These are phyloP conservation scores for Ogataea pini DNA, from an alignment of 805 yeast species.

Conservation along the genomic window DNA sequence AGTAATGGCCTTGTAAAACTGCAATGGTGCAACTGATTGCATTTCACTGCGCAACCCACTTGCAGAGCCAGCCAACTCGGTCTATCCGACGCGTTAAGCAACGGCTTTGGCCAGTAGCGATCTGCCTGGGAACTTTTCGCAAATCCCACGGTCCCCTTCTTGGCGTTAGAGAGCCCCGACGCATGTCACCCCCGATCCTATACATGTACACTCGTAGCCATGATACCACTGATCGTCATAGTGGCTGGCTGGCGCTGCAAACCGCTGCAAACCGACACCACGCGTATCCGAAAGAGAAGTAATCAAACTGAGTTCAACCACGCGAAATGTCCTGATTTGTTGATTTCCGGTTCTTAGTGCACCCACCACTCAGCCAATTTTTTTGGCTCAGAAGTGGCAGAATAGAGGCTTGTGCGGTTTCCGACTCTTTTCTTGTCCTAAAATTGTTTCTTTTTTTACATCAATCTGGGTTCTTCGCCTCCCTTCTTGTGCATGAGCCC, in stretches of 20 bases:
- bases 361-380: background rate
- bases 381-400: background rate
- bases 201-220: background rate
- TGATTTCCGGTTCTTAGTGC: constrained; percentile 1
- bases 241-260: constrained; percentile 1
- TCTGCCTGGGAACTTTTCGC: background rate
- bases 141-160: background rate
- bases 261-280: background rate
- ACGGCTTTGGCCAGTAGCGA: background rate
- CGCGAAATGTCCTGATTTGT: background rate
- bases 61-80: background rate
- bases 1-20: background rate
- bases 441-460: constrained; percentile 5
- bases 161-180: background rate
- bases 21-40: background rate
- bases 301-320: background rate
- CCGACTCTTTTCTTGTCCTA: background rate
- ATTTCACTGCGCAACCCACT: background rate
- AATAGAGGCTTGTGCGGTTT: constrained; percentile 7
- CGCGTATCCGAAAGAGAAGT: background rate
- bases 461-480: constrained; percentile 1
- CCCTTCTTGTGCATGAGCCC: constrained; percentile 5
- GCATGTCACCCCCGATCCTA: background rate
- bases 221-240: constrained; percentile 8
- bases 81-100: background rate